phyloP scores from a whole-genome alignment of 352 stramenopile species.

The Phytophthora fragariaefolia region DNA sequence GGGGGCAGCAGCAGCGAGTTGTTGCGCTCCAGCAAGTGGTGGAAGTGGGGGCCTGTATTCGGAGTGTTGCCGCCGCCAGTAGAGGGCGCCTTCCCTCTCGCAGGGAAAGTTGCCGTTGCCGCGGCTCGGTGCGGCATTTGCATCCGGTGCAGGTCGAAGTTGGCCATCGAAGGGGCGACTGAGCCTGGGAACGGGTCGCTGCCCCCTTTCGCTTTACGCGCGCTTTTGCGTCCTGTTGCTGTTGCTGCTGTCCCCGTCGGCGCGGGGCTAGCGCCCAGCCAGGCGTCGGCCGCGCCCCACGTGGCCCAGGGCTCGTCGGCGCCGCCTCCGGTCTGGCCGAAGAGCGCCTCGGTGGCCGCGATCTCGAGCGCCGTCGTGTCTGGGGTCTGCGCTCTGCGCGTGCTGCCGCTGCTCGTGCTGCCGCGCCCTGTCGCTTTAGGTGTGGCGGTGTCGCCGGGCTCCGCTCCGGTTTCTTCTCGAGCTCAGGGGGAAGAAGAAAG shows the following conservation, averaged over 20 bases:
- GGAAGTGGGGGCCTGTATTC: conserved; percentile 30
- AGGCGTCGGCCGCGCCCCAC: conserved; percentile 27
- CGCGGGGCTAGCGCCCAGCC: conserved; percentile 4
- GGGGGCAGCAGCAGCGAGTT: conserved; percentile 31
- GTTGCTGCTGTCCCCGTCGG: conserved; percentile 1
- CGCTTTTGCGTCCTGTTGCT: conserved; percentile 11
- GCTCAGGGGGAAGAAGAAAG: conserved; percentile 15
- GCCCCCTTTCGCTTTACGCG: conserved; percentile 21
- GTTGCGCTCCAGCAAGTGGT: conserved; percentile 42
- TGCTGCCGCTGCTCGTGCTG: conserved; percentile 22
- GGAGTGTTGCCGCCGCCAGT: conserved; percentile 3
- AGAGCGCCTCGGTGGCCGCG: conserved; percentile 47
- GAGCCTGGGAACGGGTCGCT: conserved; percentile 9
- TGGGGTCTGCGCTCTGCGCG: conserved; percentile 13
- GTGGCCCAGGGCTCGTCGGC: conserved; percentile 44
- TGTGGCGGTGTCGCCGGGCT: neutral
- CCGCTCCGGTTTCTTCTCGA: conserved; percentile 21
- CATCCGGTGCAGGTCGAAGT: conserved; percentile 67
- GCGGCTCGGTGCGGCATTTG: conserved; percentile 35
- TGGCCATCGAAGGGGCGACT: conserved; percentile 48
- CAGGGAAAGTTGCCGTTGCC: conserved; percentile 11
- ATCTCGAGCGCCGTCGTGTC: conserved; percentile 55
- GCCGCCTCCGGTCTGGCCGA: conserved; percentile 36
- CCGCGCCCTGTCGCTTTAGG: conserved; percentile 25
- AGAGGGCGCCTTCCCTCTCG: conserved; percentile 13